Evolutionary conservation across 2,329 filamentous ascomycete genomes (phyloP), one percentile per base, ranked within the genome.

Genomic region (Fonsecaea pedrosoi): DNA sequence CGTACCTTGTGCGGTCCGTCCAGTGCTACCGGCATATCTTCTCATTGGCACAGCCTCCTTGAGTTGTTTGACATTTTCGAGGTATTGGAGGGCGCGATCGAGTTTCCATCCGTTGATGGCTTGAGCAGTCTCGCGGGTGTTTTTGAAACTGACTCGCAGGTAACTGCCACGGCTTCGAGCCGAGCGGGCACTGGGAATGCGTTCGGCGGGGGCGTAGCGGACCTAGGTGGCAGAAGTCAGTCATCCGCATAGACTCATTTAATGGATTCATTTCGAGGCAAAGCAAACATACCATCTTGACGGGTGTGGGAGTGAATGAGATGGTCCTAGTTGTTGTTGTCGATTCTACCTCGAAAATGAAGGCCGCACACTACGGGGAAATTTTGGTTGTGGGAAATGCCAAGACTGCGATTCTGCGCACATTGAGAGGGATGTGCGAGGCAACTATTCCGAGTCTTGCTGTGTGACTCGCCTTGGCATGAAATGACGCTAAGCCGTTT

Each of bases 71-170:
- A 99, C 95, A 84, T 99, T 98, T 87, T 97, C 92, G 81, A 99
- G 92, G 90, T 96, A 99, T 81, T 90, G 89, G 77, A 97, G 85
- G 79, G 95, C 95, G 81, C 95, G 94, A 85, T 92, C 87, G 80
- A 98, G 83, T 88, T 97, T 97, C 93, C 93, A 97, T 85, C 94
- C 94, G 86, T 95, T 98, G 89, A 99, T 97, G 79, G 94, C 94
- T 88, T 98, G 95, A 74, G 96, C 95, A 76, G 94, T 97, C 88
- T 99, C 96, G 81, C 95, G 93, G 82, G 95, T 99, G 90, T 99
- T 99, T 91, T 99, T 99, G 92, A 97, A 99, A 78, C 92, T 96
- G 78, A 98, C 94, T 82, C 95, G 93, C 79, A 99, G 92, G 89
- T 98, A 99, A 82, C 94, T 93, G 84, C 96, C 95, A 85, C 95